Conservation (phyloP, 2,329 filamentous ascomycete species). For the Chlorencoelia australis region DNA sequence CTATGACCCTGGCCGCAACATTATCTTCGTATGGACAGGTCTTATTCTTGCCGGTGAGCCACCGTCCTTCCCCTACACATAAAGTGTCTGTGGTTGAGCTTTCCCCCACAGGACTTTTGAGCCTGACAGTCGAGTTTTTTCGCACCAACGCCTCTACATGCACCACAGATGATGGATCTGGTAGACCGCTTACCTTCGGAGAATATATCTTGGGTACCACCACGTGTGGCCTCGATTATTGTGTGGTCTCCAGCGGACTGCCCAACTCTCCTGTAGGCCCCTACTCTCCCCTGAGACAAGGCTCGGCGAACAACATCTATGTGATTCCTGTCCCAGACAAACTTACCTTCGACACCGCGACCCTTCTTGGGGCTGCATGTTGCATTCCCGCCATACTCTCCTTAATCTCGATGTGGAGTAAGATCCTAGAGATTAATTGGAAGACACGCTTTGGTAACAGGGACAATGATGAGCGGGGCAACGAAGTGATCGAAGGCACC, state of each 20-base stretch:
- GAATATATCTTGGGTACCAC: conserved; percentile 35
- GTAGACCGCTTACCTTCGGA: conserved; percentile 29
- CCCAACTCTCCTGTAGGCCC: no score
- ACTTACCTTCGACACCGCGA: conserved; percentile 49
- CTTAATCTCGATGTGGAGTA: conserved; percentile 51
- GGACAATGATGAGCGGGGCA: conserved; percentile 21
- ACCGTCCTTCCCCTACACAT: not conserved
- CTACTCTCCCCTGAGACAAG: conserved; percentile 42
- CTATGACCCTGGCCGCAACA: conserved; percentile 50
- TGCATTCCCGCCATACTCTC: conserved; percentile 55
- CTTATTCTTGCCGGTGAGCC: conserved; percentile 47
- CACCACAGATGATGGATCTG: conserved; percentile 29
- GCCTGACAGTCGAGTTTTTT: conserved; percentile 55
- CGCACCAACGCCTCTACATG: conserved; percentile 39
- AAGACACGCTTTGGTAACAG: conserved; percentile 32
- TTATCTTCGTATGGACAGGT: conserved; percentile 56
- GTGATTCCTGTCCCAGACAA: conserved; percentile 45
- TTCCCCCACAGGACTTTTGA: conserved; percentile 37
- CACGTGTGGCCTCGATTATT: conserved; percentile 40
- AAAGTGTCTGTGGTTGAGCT: conserved; percentile 3
- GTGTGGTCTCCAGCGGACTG: conserved; percentile 24
- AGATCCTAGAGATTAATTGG: conserved; percentile 54
- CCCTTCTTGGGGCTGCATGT: conserved; percentile 51
- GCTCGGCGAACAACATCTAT: conserved; percentile 49
- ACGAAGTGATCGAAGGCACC: conserved; percentile 40